Evolutionary conservation across 1,284 basidiomycete species (phyloP).

Genomic region (Sporisorium iseilematis-ciliati): DNA sequence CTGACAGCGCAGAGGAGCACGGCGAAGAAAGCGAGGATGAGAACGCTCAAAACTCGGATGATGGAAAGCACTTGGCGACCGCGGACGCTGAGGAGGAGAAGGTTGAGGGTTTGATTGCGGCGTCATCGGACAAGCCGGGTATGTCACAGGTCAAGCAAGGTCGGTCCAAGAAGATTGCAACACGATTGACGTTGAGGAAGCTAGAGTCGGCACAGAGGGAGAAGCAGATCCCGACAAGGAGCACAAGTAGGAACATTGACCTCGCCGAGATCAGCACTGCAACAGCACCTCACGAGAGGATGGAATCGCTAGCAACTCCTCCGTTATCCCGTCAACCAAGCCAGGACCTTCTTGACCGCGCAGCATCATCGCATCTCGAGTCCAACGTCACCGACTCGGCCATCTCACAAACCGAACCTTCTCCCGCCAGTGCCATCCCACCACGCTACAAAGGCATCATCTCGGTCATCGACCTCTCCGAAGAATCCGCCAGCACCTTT

Average conservation of each 20-base stretch:
- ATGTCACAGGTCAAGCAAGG: background rate
- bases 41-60: background rate
- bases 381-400: background rate
- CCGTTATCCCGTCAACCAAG: constrained; percentile 29
- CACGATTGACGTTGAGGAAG: constrained; percentile 26
- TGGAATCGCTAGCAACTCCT: constrained; percentile 44
- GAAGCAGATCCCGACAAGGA: constrained; percentile 9
- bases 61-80: background rate
- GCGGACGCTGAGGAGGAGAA: background rate
- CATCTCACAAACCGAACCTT: background rate
- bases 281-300: constrained; percentile 11
- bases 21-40: constrained; percentile 3
- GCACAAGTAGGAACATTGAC: constrained; percentile 8
- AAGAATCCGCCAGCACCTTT: constrained; percentile 54
- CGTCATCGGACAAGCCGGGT: too few relatives aligned
- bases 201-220: constrained; percentile 16
- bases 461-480: constrained; percentile 45
- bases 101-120: background rate
- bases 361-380: background rate
- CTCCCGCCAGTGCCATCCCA: background rate
- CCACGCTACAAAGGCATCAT: constrained; percentile 21
- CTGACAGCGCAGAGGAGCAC: background rate
- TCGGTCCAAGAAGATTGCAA: constrained; percentile 18
- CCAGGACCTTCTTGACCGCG: background rate
- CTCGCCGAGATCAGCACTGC: background rate